Evolutionary conservation across 2,329 filamentous ascomycete species (phyloP).

Genomic region (Clonostachys chloroleuca): DNA sequence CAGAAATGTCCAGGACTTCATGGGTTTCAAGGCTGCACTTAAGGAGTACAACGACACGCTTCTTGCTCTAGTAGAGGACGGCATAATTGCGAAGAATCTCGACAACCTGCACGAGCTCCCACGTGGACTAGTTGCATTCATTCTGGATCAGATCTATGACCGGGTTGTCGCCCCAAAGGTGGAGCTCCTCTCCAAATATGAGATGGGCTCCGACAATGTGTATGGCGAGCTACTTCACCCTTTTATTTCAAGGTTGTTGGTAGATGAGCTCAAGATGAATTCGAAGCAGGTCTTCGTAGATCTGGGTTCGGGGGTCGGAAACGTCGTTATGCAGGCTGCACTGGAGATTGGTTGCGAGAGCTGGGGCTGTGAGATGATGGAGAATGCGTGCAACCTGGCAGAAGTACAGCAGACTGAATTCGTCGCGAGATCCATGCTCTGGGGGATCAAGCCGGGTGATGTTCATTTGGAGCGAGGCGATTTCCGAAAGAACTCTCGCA

Average conservation of each 20-base stretch:
- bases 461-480: conserved; percentile 81
- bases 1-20: conserved; percentile 57
- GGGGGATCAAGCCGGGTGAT: conserved; percentile 77
- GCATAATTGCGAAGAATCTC: conserved; percentile 69
- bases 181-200: conserved; percentile 77
- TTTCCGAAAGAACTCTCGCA: conserved; percentile 69
- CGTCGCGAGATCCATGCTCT: conserved; percentile 76
- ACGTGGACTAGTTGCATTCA: conserved; percentile 70
- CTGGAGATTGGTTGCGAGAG: conserved; percentile 90
- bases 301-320: conserved; percentile 91
- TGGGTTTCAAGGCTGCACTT: conserved; percentile 70
- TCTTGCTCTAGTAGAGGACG: conserved; percentile 59
- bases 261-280: conserved; percentile 69
- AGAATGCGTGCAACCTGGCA: conserved; percentile 80
- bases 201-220: conserved; percentile 87
- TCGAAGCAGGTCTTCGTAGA: conserved; percentile 89
- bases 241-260: conserved; percentile 80
- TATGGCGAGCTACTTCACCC: conserved; percentile 89
- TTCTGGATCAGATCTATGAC: conserved; percentile 84
- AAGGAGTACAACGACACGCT: conserved; percentile 74
- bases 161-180: conserved; percentile 89
- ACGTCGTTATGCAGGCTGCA: conserved; percentile 90
- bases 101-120: conserved; percentile 65
- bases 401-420: conserved; percentile 81
- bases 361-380: conserved; percentile 96